phyloP scores from a whole-genome alignment of 108 stramenopile genomes.

The Cyclotella kingstonii region DNA sequence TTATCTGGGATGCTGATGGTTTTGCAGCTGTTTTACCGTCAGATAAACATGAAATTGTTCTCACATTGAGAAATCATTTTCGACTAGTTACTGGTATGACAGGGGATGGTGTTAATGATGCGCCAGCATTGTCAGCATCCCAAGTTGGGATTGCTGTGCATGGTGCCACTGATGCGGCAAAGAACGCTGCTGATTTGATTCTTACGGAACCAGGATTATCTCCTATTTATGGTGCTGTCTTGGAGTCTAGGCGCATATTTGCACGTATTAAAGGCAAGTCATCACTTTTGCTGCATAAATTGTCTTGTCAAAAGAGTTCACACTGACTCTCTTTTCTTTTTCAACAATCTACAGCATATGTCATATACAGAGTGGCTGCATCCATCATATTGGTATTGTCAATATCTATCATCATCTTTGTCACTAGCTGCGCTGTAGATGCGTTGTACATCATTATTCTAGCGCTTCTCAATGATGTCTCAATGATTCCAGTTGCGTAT shows the following conservation, averaged over 20 bases:
- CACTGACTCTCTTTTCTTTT: slow-evolving; percentile 14
- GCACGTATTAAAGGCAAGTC: slow-evolving; percentile 52
- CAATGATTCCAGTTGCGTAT: slow-evolving; percentile 86
- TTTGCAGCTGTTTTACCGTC: slow-evolving; percentile 78
- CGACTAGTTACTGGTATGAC: slow-evolving; percentile 86
- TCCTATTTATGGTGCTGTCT: slow-evolving; percentile 77
- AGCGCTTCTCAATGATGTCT: slow-evolving; percentile 86
- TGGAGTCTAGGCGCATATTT: slow-evolving; percentile 73
- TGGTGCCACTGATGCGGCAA: slow-evolving; percentile 89
- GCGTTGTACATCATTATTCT: slow-evolving; percentile 76
- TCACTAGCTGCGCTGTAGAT: slow-evolving; percentile 73
- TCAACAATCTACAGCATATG: slow-evolving; percentile 64
- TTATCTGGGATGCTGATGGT: slow-evolving; percentile 71
- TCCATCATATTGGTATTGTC: slow-evolving; percentile 58
- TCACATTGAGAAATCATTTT: slow-evolving; percentile 63
- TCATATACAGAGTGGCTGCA: slow-evolving; percentile 77
- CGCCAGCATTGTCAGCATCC: slow-evolving; percentile 79
- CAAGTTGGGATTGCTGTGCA: slow-evolving; percentile 75
- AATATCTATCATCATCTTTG: slow-evolving; percentile 62
- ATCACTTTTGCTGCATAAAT: slow-evolving; percentile 8
- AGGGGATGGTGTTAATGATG: slow-evolving; percentile 91
- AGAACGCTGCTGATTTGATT: slow-evolving; percentile 85
- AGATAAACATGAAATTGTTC: slow-evolving; percentile 72
- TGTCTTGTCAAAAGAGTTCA: slow-evolving; percentile 9
- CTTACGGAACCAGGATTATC: slow-evolving; percentile 78